A percentile compares a stretch with the other conserved stretches of the same genome.
Conservation (phyloP, 805 yeast species). For the Kluyveromyces wickerhamii region DNA sequence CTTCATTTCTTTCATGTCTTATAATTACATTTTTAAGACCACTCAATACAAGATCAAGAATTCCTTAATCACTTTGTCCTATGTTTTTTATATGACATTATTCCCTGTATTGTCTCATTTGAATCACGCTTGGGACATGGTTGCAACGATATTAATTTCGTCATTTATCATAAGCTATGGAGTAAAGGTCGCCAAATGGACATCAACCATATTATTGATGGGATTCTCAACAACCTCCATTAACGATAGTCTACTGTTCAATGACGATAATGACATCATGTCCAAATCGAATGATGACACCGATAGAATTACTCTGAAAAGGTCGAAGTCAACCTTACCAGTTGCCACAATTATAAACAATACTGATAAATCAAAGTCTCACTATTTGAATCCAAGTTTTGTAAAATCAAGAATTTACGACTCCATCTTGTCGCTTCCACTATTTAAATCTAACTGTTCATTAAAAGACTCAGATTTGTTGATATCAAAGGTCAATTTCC, state of each 20-base stretch:
- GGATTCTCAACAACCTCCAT: constrained; percentile 29
- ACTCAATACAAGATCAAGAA: constrained; percentile 27
- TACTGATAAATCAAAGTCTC: not conserved
- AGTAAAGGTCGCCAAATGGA: constrained; percentile 28
- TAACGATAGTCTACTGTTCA: constrained; percentile 17
- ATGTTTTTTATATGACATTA: constrained; percentile 21
- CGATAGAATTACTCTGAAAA: constrained; percentile 7
- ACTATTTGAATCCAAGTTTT: constrained; percentile 12
- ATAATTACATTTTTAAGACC: constrained; percentile 22
- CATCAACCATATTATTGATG: constrained; percentile 26
- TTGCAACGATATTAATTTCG: constrained; percentile 23
- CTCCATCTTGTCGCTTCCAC: constrained; percentile 40
- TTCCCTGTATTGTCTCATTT: constrained; percentile 20
- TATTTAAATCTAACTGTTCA: constrained; percentile 42
- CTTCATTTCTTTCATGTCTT: constrained; percentile 17
- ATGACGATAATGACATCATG: constrained; percentile 7
- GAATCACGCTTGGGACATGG: constrained; percentile 21
- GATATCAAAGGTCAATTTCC: constrained; percentile 56
- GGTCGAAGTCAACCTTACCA: constrained; percentile 15
- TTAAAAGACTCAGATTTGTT: constrained; percentile 37
- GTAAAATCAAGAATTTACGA: constrained; percentile 36
- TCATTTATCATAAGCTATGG: constrained; percentile 27
- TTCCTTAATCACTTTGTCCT: constrained; percentile 26
- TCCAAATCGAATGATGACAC: constrained; percentile 1
- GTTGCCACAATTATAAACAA: constrained; percentile 6